phyloP scores from a whole-genome alignment of 495 filamentous ascomycete species.

The Xylaria curta region DNA sequence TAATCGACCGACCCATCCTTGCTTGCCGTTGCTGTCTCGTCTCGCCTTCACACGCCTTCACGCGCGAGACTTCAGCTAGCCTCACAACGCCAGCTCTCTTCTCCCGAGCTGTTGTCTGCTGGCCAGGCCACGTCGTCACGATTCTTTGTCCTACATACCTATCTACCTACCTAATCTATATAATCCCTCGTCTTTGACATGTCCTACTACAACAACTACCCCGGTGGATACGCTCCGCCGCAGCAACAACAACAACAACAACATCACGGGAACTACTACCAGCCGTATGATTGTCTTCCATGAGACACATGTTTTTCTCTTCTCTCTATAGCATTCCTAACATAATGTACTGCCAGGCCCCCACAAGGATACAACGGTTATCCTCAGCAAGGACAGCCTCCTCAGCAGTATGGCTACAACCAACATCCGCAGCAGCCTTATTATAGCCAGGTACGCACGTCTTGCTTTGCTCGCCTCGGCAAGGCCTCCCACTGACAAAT shows the following conservation, averaged over 20 bases:
- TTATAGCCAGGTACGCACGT: slow-evolving; percentile 39
- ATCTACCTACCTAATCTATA: not conserved
- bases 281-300: slow-evolving; percentile 40
- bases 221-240: slow-evolving; percentile 49
- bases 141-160: not conserved
- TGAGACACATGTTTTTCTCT: slow-evolving; percentile 9
- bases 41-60: not conserved
- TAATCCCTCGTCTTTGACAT: slow-evolving; percentile 33
- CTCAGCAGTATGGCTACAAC: slow-evolving; percentile 51
- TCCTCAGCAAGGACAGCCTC: slow-evolving; percentile 41
- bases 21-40: not conserved
- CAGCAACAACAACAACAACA: slow-evolving; percentile 48
- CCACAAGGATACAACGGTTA: slow-evolving; percentile 45
- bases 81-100: slow-evolving; percentile 3
- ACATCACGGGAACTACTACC: slow-evolving; percentile 48
- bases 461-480: slow-evolving; percentile 22
- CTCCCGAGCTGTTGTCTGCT: slow-evolving; percentile 5
- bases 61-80: not conserved
- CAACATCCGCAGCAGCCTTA: slow-evolving; percentile 50
- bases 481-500: slow-evolving; percentile 17
- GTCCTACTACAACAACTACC: slow-evolving; percentile 50
- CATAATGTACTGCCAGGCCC: slow-evolving; percentile 32
- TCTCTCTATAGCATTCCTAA: not conserved
- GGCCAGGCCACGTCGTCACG: not conserved
- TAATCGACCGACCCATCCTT: not conserved